Conservation (phyloP, 192 early-diverging fungal genomes). For the Rhizoclosmatium globosum region DNA sequence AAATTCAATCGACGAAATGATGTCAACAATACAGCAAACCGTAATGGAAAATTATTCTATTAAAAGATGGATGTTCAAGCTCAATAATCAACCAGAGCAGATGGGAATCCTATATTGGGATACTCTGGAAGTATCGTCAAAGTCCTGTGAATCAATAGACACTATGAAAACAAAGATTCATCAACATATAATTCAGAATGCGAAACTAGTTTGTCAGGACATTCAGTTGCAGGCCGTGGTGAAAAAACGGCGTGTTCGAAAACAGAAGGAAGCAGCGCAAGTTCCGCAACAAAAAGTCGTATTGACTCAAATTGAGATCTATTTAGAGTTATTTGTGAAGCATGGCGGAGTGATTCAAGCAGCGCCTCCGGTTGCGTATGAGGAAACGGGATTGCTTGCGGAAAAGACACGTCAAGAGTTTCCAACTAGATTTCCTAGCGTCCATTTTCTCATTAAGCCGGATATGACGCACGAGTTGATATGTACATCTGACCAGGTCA, state of each 20-base stretch:
- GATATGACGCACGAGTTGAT: not conserved
- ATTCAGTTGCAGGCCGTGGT: not conserved
- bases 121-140: not conserved
- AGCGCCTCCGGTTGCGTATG: constrained; percentile 25
- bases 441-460: constrained; percentile 19
- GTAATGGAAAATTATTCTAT: not conserved
- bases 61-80: constrained; percentile 24
- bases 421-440: constrained; percentile 25
- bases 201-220: not conserved
- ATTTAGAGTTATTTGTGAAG: constrained; percentile 1
- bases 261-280: not conserved
- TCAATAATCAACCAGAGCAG: constrained; percentile 20
- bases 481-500: constrained; percentile 14
- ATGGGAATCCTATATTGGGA: constrained; percentile 20
- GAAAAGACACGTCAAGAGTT: not conserved
- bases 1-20: not conserved
- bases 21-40: not conserved
- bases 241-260: not conserved
- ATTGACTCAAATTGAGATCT: not conserved
- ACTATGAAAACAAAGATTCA: not conserved
- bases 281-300: not conserved
- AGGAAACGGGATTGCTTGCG: not conserved
- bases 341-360: constrained; percentile 27
- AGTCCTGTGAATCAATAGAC: not conserved
- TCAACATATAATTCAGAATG: not conserved